These are phyloP conservation scores for Daldinia sp. DNA, from an alignment of 2,329 filamentous ascomycete genomes.

Conservation along the genomic window DNA sequence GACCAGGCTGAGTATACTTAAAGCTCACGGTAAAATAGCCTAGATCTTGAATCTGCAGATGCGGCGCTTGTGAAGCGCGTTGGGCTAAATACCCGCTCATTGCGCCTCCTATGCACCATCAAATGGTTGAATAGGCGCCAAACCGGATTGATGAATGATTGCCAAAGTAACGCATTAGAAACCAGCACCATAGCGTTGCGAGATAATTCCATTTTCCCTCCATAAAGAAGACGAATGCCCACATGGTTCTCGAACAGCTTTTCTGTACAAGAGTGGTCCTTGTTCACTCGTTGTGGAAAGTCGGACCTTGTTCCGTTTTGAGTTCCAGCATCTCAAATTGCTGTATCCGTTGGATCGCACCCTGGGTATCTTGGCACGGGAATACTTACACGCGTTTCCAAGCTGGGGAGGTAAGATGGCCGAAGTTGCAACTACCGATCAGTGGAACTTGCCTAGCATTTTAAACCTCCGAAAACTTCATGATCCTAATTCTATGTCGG, in stretches of 20 bases:
- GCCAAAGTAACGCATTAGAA: slow-evolving; percentile 5
- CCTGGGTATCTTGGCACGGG: slow-evolving; percentile 43
- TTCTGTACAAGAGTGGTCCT: slow-evolving; percentile 9
- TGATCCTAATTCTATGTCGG: slow-evolving; percentile 19
- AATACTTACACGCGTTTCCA: slow-evolving; percentile 33
- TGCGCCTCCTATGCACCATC: slow-evolving; percentile 15
- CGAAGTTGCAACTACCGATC: slow-evolving; percentile 36
- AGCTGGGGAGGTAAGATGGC: slow-evolving; percentile 29
- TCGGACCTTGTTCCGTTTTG: slow-evolving; percentile 45
- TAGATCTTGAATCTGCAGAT: slow-evolving; percentile 22
- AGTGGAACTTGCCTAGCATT: slow-evolving; percentile 28
- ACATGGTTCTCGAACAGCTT: slow-evolving; percentile 11
- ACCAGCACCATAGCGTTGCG: not conserved
- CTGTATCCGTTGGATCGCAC: slow-evolving; percentile 37
- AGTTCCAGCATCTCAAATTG: slow-evolving; percentile 40
- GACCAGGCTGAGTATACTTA: slow-evolving; percentile 17
- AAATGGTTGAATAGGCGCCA: slow-evolving; percentile 20
- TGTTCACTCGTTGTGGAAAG: slow-evolving; percentile 37
- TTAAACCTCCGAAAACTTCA: slow-evolving; percentile 15
- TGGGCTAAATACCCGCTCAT: slow-evolving; percentile 12
- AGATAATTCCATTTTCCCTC: slow-evolving; percentile 24
- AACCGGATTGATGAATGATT: slow-evolving; percentile 1
- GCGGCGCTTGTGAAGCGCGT: slow-evolving; percentile 29
- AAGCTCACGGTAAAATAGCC: slow-evolving; percentile 26
- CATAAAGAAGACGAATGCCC: slow-evolving; percentile 6